Evolutionary conservation across 1,284 basidiomycete species (phyloP), one percentile per base, ranked within the genome.

Genomic region (Golubevia pallescens): DNA sequence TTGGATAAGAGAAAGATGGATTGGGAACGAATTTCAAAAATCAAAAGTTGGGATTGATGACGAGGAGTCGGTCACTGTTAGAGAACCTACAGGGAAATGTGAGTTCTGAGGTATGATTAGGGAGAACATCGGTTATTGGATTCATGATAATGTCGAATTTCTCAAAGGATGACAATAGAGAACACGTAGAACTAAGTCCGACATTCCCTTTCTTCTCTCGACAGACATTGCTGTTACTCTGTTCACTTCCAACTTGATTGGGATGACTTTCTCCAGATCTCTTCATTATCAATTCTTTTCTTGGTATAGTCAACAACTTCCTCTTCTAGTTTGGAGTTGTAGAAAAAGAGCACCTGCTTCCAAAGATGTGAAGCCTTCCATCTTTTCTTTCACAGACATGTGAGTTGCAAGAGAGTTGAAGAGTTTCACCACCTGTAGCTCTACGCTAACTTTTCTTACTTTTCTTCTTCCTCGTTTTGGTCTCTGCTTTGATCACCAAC

Each of bases 271-370:
- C 63, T 74, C 81, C 19, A 71, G 82, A 13, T 79, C 74, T 59
- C 61, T 85, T 53, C 82, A 85, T 64, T 85, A 85, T 62, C 82
- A 85, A 57, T 85, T 85, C 66, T 85, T 79, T 67, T 77, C 78
- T 60, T 85, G 82, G 82, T 85, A 85, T 62, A 80, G 80, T 19
- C 80, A 82, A 38, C 74, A 79, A 19, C 48, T 84, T 0, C 76
- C 78, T 1, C 60, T 84, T 10, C 68, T 85, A 19, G 38, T 74
- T 7, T 84, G 75, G 75, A 59, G 61, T 48, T 48, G 13, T 48
- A 48, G 42, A 16, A 48, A 48, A 48, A 48, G 42, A 28, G 28
- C 28, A 28, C 28, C 28, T 28, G 28, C 28, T 28, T 28, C 28
- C 28, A 28, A 48, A 48, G 42, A 13, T 13, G 42, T 13, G 42